These are phyloP conservation scores for Periconia sp. DNA, from an alignment of 2,329 filamentous ascomycete genomes.

Conservation along the genomic window DNA sequence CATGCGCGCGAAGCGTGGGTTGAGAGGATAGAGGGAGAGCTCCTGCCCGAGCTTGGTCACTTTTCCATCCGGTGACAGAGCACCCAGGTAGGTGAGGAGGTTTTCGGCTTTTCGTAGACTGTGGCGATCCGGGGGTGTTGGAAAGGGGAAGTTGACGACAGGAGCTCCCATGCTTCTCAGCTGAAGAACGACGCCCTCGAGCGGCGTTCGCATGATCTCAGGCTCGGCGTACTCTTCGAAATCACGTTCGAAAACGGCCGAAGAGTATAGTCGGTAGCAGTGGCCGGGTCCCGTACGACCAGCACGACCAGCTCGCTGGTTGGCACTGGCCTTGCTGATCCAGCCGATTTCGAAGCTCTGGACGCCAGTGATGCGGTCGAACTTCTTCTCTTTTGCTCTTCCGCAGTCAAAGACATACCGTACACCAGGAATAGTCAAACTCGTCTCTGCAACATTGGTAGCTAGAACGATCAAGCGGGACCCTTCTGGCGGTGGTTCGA, in stretches of 20 bases:
- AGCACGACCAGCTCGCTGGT: constrained; percentile 88
- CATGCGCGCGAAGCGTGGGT: constrained; percentile 88
- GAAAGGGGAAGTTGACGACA: constrained; percentile 93
- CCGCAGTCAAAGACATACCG: constrained; percentile 96
- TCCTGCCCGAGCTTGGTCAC: constrained; percentile 79
- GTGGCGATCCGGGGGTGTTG: constrained; percentile 78
- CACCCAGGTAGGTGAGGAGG: constrained; percentile 81
- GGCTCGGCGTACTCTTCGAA: constrained; percentile 85
- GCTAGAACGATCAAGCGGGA: constrained; percentile 85
- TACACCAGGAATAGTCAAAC: constrained; percentile 92
- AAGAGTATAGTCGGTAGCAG: constrained; percentile 93
- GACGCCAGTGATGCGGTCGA: constrained; percentile 83
- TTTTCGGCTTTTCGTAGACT: constrained; percentile 83
- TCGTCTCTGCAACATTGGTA: constrained; percentile 96
- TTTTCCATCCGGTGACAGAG: constrained; percentile 69
- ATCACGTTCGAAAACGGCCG: constrained; percentile 87
- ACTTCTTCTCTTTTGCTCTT: constrained; percentile 86
- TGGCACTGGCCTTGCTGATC: constrained; percentile 96
- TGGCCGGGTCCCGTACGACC: constrained; percentile 94
- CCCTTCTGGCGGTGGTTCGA: constrained; percentile 79
- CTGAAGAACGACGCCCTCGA: constrained; percentile 86
- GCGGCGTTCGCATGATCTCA: constrained; percentile 86
- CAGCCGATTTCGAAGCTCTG: constrained; percentile 94
- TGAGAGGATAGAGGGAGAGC: constrained; percentile 86
- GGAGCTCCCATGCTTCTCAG: constrained; percentile 93